Conservation (phyloP, 2,329 filamentous ascomycete genomes). For the Magnaporthiopsis poae region DNA sequence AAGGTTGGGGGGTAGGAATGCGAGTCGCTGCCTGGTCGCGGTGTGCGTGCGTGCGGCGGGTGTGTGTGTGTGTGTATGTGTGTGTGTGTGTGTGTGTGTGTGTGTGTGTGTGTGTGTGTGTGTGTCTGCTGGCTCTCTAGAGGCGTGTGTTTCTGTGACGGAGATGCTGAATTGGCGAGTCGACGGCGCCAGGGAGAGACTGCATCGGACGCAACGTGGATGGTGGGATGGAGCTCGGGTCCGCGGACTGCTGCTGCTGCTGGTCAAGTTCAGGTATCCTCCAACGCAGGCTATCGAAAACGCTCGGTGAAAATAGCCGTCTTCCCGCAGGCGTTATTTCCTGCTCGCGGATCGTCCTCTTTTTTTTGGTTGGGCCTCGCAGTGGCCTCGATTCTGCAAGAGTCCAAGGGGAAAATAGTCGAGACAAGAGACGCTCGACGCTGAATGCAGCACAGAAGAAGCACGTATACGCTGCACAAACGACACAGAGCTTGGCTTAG, state of each 20-base stretch:
- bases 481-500: background rate
- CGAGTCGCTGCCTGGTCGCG: background rate
- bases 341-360: background rate
- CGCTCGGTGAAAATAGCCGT: background rate
- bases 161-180: background rate
- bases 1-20: background rate
- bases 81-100: background rate
- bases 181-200: background rate
- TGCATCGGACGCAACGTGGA: background rate
- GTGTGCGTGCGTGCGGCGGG: background rate
- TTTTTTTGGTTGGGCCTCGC: background rate
- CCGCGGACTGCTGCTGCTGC: background rate
- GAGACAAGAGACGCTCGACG: background rate
- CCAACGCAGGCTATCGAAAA: background rate
- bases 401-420: background rate
- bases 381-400: background rate
- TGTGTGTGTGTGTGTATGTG: too few species aligned
- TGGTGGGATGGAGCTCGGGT: background rate
- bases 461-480: background rate
- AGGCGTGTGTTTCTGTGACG: background rate
- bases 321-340: background rate
- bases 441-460: background rate
- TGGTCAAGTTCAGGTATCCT: too few species aligned
- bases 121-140: background rate
- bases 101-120: background rate